phyloP scores from a whole-genome alignment of 2,329 filamentous ascomycete species.

The Exophiala viscosa region DNA sequence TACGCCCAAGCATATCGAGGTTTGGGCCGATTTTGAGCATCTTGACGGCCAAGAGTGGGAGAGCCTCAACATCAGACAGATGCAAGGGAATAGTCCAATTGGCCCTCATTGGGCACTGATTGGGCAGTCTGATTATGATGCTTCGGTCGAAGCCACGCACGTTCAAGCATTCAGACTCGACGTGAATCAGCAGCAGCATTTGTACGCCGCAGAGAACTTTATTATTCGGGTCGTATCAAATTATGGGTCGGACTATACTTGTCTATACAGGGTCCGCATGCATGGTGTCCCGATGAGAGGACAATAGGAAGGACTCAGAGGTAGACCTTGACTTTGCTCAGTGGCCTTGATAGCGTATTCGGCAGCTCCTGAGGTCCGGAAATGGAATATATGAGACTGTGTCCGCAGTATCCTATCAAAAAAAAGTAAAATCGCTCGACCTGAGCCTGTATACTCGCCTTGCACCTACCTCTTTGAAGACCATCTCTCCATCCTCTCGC shows the following conservation, averaged over 20 bases:
- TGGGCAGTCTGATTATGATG: slow-evolving; percentile 24
- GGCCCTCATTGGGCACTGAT: slow-evolving; percentile 21
- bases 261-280: slow-evolving; percentile 45
- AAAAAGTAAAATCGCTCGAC: no score
- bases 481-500: no score
- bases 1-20: slow-evolving; percentile 66
- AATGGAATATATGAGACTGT: no score
- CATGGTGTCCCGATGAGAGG: slow-evolving; percentile 33
- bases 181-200: slow-evolving; percentile 27
- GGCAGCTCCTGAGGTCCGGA: no score
- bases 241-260: slow-evolving; percentile 43
- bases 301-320: not conserved
- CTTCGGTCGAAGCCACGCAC: slow-evolving; percentile 28
- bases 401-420: no score
- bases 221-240: slow-evolving; percentile 43
- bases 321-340: not conserved
- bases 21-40: slow-evolving; percentile 62
- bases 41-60: slow-evolving; percentile 23
- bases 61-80: slow-evolving; percentile 17
- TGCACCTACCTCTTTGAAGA: no score
- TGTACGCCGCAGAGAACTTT: slow-evolving; percentile 34
- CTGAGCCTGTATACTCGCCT: no score
- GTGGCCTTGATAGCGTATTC: no score
- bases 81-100: slow-evolving; percentile 17
- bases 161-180: slow-evolving; percentile 40